Evolutionary conservation across 306 rosid species (phyloP).

Genomic region (Medicago lupulina): DNA sequence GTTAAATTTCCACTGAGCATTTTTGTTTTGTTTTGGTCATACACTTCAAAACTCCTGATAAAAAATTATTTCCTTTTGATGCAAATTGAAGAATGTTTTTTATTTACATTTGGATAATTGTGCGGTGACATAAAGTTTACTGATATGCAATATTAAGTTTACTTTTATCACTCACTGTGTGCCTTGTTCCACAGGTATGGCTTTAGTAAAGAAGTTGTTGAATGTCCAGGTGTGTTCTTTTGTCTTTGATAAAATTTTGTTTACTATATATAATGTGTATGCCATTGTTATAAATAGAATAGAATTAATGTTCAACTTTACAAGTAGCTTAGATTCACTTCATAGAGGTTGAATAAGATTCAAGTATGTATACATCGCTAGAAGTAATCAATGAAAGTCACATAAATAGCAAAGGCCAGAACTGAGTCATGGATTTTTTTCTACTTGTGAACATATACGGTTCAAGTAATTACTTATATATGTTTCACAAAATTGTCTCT

Average conservation of each 20-base stretch:
- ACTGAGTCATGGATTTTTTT: neutral
- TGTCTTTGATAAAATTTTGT: conserved; percentile 13
- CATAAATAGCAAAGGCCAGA: neutral
- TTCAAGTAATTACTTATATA: neutral
- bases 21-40: neutral
- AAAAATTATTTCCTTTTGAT: conserved; percentile 8
- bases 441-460: neutral
- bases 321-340: neutral
- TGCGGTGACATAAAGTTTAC: conserved; percentile 6
- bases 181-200: conserved; percentile 69
- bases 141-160: conserved; percentile 10
- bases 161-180: conserved; percentile 30
- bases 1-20: conserved; percentile 10
- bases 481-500: neutral
- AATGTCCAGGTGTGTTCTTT: conserved; percentile 75
- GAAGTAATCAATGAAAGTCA: neutral
- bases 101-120: neutral
- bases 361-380: neutral
- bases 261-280: neutral
- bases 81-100: conserved; percentile 16
- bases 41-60: neutral
- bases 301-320: neutral
- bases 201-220: conserved; percentile 89
- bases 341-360: neutral
- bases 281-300: neutral